These are phyloP conservation scores for Aspergillaceae sp. DNA, from an alignment of 2,329 filamentous ascomycete genomes.

Conservation along the genomic window DNA sequence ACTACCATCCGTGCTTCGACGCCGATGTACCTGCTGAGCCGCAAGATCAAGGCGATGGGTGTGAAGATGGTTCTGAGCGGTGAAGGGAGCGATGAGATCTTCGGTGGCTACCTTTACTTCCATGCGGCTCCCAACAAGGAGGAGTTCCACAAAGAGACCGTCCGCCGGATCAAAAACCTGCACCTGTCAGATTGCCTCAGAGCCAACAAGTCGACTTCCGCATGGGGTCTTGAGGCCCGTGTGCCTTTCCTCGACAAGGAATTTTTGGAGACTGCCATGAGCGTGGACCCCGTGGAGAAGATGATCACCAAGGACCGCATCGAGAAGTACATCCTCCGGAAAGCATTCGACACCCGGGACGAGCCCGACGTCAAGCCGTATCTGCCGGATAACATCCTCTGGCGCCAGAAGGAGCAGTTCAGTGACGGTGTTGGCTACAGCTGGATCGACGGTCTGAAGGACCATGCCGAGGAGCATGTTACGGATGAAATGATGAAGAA, in stretches of 20 bases:
- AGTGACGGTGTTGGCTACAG: conserved; percentile 97
- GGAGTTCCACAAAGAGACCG: conserved; percentile 91
- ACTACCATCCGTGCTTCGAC: conserved; percentile 97
- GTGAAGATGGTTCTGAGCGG: conserved; percentile 99
- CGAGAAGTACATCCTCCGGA: conserved; percentile 96
- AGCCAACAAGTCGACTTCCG: conserved; percentile 97
- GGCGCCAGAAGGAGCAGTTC: conserved; percentile 99
- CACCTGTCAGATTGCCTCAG: conserved; percentile 93
- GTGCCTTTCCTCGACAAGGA: conserved; percentile 97
- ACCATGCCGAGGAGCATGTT: conserved; percentile 79
- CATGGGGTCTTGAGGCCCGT: conserved; percentile 95
- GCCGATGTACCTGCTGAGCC: conserved; percentile 93
- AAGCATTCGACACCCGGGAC: conserved; percentile 89
- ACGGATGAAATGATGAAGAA: conserved; percentile 98
- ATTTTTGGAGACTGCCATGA: conserved; percentile 90
- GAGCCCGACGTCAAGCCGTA: conserved; percentile 75
- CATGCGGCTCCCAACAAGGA: conserved; percentile 84
- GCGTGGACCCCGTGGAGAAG: conserved; percentile 89
- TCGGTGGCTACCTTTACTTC: conserved; percentile 98
- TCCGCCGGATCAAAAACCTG: conserved; percentile 90
- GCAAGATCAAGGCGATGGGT: conserved; percentile 99
- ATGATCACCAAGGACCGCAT: conserved; percentile 84
- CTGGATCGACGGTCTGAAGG: conserved; percentile 97
- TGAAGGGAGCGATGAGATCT: conserved; percentile 96
- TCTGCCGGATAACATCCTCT: conserved; percentile 92